These are phyloP conservation scores for Allomyces macrogynus DNA, from an alignment of 192 early-diverging fungal genomes.

Conservation along the genomic window DNA sequence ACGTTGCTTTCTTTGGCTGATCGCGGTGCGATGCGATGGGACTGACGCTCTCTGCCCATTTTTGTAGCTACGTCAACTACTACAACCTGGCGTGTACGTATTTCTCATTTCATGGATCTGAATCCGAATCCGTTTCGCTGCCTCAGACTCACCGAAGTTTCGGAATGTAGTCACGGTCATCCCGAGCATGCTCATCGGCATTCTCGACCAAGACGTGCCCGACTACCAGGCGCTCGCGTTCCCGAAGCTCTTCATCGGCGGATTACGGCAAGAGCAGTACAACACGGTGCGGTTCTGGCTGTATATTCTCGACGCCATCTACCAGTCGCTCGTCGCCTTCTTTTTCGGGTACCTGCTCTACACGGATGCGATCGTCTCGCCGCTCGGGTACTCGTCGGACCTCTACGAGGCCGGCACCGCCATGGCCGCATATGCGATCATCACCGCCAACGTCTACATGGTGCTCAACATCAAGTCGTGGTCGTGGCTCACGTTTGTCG, in stretches of 20 bases:
- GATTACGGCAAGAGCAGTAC: slow-evolving; percentile 50
- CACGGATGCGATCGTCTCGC: slow-evolving; percentile 9
- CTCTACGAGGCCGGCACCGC: slow-evolving; percentile 42
- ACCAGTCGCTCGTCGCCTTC: slow-evolving; percentile 53
- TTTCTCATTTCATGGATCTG: no score
- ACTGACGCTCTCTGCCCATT: no score
- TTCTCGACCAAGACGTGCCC: slow-evolving; percentile 68
- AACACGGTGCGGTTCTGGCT: slow-evolving; percentile 54
- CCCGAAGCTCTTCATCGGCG: slow-evolving; percentile 61
- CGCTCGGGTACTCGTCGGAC: neutral
- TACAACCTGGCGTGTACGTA: slow-evolving; percentile 49
- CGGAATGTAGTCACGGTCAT: slow-evolving; percentile 30
- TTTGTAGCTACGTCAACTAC: neutral
- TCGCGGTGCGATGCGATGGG: no score
- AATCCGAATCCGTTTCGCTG: no score
- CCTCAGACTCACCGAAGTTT: no score
- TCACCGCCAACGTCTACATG: slow-evolving; percentile 61
- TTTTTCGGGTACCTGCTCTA: slow-evolving; percentile 20
- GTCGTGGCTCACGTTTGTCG: slow-evolving; percentile 45
- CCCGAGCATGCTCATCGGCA: slow-evolving; percentile 30
- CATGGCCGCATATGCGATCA: slow-evolving; percentile 46
- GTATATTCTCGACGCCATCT: slow-evolving; percentile 46
- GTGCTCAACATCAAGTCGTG: slow-evolving; percentile 50
- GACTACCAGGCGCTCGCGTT: slow-evolving; percentile 39
- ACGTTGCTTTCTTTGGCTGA: slow-evolving; percentile 33